phyloP scores from a whole-genome alignment of 2,329 filamentous ascomycete genomes.

The Remersonia thermophila region DNA sequence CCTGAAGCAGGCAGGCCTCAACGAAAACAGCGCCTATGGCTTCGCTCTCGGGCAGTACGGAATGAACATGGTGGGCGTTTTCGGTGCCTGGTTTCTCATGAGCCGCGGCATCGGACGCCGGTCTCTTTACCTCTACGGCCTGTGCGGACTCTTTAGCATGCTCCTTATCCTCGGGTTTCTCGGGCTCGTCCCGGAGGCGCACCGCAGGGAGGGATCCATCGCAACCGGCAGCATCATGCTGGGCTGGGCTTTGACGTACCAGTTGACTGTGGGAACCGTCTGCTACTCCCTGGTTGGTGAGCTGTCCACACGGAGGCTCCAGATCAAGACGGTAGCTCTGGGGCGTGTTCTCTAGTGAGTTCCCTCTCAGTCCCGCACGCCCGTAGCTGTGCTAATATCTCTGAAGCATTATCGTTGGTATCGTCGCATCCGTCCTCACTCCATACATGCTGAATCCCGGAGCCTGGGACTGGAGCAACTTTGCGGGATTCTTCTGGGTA shows the following conservation, averaged over 20 bases:
- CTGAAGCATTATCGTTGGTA: slow-evolving; percentile 61
- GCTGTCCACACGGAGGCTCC: slow-evolving; percentile 66
- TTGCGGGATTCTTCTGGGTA: slow-evolving; percentile 75
- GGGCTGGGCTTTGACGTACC: slow-evolving; percentile 70
- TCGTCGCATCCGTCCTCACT: slow-evolving; percentile 69
- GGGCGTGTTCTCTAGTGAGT: slow-evolving; percentile 62
- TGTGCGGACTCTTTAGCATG: slow-evolving; percentile 62
- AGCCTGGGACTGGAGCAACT: slow-evolving; percentile 82
- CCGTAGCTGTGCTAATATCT: slow-evolving; percentile 8
- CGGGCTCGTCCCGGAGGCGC: slow-evolving; percentile 52
- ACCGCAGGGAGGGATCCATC: slow-evolving; percentile 50
- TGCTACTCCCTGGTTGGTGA: slow-evolving; percentile 83
- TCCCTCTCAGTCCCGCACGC: background rate
- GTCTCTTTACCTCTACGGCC: slow-evolving; percentile 62
- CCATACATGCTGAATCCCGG: slow-evolving; percentile 87
- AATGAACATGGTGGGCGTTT: slow-evolving; percentile 68
- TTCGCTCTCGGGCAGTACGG: slow-evolving; percentile 53
- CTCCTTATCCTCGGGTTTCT: slow-evolving; percentile 76
- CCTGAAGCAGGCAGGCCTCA: slow-evolving; percentile 46
- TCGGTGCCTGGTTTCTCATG: slow-evolving; percentile 75
- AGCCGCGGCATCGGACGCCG: slow-evolving; percentile 61
- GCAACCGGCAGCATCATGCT: slow-evolving; percentile 82
- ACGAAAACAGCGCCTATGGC: slow-evolving; percentile 38
- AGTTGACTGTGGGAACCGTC: slow-evolving; percentile 77
- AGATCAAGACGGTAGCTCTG: slow-evolving; percentile 85